phyloP scores from a whole-genome alignment of 2,329 filamentous ascomycete genomes.

The Xylariaceae sp. region DNA sequence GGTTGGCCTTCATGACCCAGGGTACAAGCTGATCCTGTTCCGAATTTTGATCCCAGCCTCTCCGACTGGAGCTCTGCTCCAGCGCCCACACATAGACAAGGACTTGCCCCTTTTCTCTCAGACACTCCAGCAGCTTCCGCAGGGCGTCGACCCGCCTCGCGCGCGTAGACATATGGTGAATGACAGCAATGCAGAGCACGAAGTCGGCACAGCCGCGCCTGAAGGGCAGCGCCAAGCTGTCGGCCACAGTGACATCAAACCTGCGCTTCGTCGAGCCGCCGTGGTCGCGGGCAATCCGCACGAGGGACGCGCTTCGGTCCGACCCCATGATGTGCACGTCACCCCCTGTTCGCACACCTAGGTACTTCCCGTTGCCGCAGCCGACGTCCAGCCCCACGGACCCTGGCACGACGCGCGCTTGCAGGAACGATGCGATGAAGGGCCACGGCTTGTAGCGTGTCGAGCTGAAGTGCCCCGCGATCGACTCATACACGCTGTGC shows the following conservation, averaged over 20 bases:
- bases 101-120: constrained; percentile 66
- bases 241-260: constrained; percentile 74
- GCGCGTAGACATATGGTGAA: constrained; percentile 88
- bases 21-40: constrained; percentile 94
- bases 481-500: constrained; percentile 88
- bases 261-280: constrained; percentile 2
- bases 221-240: constrained; percentile 84
- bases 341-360: constrained; percentile 70
- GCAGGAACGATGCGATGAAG: constrained; percentile 80
- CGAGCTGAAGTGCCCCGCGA: constrained; percentile 82
- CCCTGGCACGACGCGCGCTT: constrained; percentile 63
- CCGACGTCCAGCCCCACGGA: constrained; percentile 88
- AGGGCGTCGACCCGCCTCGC: constrained; percentile 76
- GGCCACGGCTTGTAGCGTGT: constrained; percentile 90
- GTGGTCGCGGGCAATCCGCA: constrained; percentile 52
- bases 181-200: constrained; percentile 89
- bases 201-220: constrained; percentile 70
- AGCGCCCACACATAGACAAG: constrained; percentile 95
- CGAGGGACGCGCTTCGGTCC: constrained; percentile 73
- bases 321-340: constrained; percentile 81
- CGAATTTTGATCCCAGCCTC: constrained; percentile 85
- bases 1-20: constrained; percentile 73
- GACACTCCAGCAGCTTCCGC: constrained; percentile 69
- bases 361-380: constrained; percentile 96
- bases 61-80: constrained; percentile 83